phyloP scores from a whole-genome alignment of 768 basidiomycete species.

The Mycena polygramma region DNA sequence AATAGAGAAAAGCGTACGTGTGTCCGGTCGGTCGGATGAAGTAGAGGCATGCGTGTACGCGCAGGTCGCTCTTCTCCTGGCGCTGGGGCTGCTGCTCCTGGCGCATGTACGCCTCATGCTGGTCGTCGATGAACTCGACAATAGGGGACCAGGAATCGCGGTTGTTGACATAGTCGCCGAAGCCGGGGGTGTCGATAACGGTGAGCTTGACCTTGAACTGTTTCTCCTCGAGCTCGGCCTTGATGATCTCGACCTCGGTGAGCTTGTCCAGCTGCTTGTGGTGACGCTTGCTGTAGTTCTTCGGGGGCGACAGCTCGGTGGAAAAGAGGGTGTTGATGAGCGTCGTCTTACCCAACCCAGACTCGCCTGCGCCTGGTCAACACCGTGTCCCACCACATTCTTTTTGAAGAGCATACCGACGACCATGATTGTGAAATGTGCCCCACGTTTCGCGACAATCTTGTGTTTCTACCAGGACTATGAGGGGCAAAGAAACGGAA shows the following conservation, averaged over 20 bases:
- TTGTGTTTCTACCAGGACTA: slow-evolving; percentile 86
- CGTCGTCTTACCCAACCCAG: slow-evolving; percentile 96
- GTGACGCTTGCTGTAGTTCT: slow-evolving; percentile 92
- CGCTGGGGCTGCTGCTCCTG: slow-evolving; percentile 99
- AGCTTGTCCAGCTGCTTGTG: slow-evolving; percentile 98
- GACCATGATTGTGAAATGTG: slow-evolving; percentile 99
- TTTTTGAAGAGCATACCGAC: slow-evolving; percentile 74
- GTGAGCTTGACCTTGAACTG: slow-evolving; percentile 99
- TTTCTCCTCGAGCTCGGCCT: slow-evolving; percentile 99
- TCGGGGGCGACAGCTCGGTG: slow-evolving; percentile 91
- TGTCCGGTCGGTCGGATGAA: slow-evolving; percentile 97
- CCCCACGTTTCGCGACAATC: slow-evolving; percentile 97
- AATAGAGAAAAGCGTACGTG: slow-evolving; percentile 71
- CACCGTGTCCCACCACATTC: slow-evolving; percentile 6
- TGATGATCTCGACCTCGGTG: slow-evolving; percentile 98
- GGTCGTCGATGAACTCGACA: slow-evolving; percentile 97
- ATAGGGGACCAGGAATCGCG: slow-evolving; percentile 98
- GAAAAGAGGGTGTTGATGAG: slow-evolving; percentile 99
- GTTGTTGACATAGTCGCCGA: slow-evolving; percentile 99
- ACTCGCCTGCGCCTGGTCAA: slow-evolving; percentile 76
- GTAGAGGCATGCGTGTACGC: slow-evolving; percentile 97
- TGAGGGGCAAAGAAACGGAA: slow-evolving; percentile 28
- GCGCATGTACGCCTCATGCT: slow-evolving; percentile 95
- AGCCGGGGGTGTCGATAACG: slow-evolving; percentile 99
- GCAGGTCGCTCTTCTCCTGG: slow-evolving; percentile 91